Conservation (phyloP, 164 flowering plant genomes). For the Annona squamosa region DNA sequence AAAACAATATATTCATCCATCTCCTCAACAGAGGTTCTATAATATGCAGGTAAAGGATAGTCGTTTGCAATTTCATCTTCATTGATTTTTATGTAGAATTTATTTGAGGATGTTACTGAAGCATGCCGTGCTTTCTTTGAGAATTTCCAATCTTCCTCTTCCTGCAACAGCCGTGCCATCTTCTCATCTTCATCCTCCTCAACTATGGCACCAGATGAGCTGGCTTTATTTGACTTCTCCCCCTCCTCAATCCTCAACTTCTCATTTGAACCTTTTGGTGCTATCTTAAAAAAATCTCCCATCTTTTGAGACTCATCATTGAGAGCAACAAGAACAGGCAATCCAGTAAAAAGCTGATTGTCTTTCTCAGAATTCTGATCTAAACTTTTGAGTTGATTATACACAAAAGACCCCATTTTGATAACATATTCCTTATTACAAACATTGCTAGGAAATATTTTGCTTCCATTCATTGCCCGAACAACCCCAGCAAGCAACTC, state of each 20-base stretch:
- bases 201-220: constrained; percentile 8
- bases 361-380: constrained; percentile 52
- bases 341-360: constrained; percentile 40
- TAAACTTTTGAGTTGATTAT: constrained; percentile 70
- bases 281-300: constrained; percentile 13
- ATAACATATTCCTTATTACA: constrained; percentile 57
- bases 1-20: constrained; percentile 68
- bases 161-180: constrained; percentile 64
- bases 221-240: constrained; percentile 10
- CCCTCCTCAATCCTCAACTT: constrained; percentile 26
- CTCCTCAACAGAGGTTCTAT: constrained; percentile 50
- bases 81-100: constrained; percentile 71
- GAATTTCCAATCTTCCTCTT: constrained; percentile 65
- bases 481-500: constrained; percentile 72
- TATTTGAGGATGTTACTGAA: constrained; percentile 28
- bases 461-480: constrained; percentile 66
- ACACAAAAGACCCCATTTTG: constrained; percentile 77
- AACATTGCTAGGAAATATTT: constrained; percentile 39
- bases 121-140: constrained; percentile 37
- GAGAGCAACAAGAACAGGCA: constrained; percentile 59
- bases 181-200: constrained; percentile 69
- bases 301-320: constrained; percentile 46
- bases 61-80: constrained; percentile 95
- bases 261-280: constrained; percentile 19
- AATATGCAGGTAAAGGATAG: constrained; percentile 86